phyloP scores from a whole-genome alignment of 1,284 basidiomycete genomes.

The Rhodotorula sp. region DNA sequence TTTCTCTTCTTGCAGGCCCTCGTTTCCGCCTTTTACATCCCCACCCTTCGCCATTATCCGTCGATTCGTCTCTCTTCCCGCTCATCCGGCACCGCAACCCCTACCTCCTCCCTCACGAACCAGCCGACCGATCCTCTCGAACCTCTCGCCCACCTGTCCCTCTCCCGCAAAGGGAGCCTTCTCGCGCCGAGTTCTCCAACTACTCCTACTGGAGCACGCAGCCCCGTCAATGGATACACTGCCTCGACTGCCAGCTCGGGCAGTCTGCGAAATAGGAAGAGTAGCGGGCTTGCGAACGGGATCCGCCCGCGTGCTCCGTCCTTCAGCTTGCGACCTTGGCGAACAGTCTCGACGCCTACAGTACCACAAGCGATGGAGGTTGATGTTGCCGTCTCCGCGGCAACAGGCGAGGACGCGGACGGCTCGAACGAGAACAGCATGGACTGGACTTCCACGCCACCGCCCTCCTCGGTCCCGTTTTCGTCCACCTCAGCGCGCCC shows the following conservation, averaged over 20 bases:
- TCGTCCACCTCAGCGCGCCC: neutral
- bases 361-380: conserved; percentile 6
- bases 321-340: neutral
- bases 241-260: neutral
- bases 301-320: neutral
- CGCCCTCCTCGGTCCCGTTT: neutral
- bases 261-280: neutral
- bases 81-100: conserved; percentile 12
- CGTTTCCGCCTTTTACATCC: neutral
- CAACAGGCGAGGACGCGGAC: conserved; percentile 33
- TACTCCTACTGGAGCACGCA: neutral
- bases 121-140: conserved; percentile 40
- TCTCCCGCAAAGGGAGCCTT: neutral
- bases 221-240: too few relatives aligned
- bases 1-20: neutral
- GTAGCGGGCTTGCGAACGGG: neutral
- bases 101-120: conserved; percentile 32
- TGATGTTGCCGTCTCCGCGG: conserved; percentile 1
- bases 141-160: conserved; percentile 19
- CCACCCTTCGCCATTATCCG: neutral
- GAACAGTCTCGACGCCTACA: too few relatives aligned
- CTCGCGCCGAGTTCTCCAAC: neutral
- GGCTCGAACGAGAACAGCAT: conserved; percentile 16
- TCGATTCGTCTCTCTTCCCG: conserved; percentile 11
- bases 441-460: conserved; percentile 25